Percentiles rank a stretch among this genome's conserved stretches.
Evolutionary conservation across 129 eudicot species (phyloP).

Genomic region (Sambucus nigra): DNA sequence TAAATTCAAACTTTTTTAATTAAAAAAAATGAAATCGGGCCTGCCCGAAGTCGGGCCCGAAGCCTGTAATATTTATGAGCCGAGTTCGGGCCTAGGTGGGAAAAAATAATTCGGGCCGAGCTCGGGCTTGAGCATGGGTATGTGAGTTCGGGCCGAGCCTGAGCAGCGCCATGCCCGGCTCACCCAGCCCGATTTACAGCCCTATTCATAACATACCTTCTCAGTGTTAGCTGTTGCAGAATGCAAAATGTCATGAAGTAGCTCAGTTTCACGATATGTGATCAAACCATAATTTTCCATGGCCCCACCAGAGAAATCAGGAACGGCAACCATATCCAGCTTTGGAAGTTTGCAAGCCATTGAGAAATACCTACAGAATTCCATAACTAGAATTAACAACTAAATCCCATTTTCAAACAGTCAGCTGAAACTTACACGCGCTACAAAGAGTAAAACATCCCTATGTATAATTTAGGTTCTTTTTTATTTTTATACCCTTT

Average conservation of each 20-base stretch:
- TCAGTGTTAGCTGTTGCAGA: constrained; percentile 51
- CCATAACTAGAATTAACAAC: constrained; percentile 3
- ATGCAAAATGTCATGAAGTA: constrained; percentile 40
- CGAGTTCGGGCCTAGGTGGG: no score
- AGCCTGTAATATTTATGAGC: no score
- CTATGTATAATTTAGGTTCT: not conserved
- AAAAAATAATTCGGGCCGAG: no score
- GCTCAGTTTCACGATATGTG: constrained; percentile 31
- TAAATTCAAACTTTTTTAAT: no score
- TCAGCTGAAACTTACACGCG: not conserved
- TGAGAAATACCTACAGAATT: constrained; percentile 36
- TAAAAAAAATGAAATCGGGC: no score
- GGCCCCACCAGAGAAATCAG: constrained; percentile 52
- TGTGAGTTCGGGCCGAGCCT: no score
- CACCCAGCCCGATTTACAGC: no score
- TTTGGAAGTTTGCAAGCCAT: constrained; percentile 47
- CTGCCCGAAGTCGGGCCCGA: no score
- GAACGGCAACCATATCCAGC: constrained; percentile 55
- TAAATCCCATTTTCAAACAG: not conserved
- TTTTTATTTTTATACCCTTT: not conserved
- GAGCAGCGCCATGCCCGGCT: no score
- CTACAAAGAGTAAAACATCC: not conserved
- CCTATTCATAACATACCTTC: constrained; percentile 22
- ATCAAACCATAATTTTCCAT: constrained; percentile 58
- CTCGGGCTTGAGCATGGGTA: no score